Evolutionary conservation across 345 rosid genomes (phyloP).

Genomic region (Ailanthus altissimus): DNA sequence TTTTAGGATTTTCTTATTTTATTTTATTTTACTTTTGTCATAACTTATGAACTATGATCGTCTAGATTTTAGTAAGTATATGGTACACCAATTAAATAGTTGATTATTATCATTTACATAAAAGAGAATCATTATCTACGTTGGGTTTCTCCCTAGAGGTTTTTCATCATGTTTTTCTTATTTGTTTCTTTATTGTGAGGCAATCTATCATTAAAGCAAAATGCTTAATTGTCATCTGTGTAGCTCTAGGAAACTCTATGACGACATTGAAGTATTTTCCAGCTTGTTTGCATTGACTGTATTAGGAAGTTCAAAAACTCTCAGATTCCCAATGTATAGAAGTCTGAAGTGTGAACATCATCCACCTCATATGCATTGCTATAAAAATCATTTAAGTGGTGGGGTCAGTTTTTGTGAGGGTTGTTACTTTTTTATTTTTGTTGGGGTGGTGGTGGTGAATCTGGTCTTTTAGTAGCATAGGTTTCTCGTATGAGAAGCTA

Average conservation of each 20-base stretch:
- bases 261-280: not conserved
- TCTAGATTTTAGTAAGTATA: slow-evolving; percentile 16
- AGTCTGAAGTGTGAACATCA: not conserved
- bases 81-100: not conserved
- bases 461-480: not conserved
- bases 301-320: not conserved
- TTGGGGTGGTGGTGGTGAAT: not conserved
- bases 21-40: not conserved
- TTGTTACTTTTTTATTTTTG: not conserved
- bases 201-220: not conserved
- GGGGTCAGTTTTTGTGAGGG: not conserved
- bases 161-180: not conserved
- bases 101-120: not conserved
- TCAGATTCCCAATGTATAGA: not conserved
- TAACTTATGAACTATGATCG: not conserved
- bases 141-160: not conserved
- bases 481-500: not conserved
- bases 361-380: not conserved
- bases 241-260: not conserved
- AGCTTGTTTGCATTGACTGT: not conserved
- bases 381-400: not conserved
- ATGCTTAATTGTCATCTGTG: not conserved
- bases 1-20: not conserved
- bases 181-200: not conserved
- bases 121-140: not conserved